Percentiles rank a stretch among this genome's conserved stretches.
Conservation (phyloP, 1,284 basidiomycete species). For the Amylostereum chailletii region DNA sequence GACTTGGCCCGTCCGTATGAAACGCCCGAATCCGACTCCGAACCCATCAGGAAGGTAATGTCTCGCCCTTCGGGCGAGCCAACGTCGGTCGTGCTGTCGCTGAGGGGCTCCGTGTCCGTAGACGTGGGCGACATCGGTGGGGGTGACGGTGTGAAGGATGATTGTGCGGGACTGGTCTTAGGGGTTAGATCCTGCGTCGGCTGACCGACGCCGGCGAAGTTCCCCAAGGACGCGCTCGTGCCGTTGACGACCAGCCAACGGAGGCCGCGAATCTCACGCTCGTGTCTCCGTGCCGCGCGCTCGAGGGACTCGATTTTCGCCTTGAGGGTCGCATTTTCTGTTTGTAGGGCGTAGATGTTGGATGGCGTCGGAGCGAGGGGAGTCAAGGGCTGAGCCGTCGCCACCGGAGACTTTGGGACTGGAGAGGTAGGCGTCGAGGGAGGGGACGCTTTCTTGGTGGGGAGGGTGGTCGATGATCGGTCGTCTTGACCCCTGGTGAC, state of each 20-base stretch:
- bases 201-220: slow-evolving; percentile 11
- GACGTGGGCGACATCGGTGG: background rate
- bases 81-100: slow-evolving; percentile 3
- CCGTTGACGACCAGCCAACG: slow-evolving; percentile 38
- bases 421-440: slow-evolving; percentile 7
- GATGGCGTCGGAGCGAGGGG: slow-evolving; percentile 22
- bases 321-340: slow-evolving; percentile 31
- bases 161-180: background rate
- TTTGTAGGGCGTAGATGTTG: slow-evolving; percentile 28
- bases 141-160: background rate
- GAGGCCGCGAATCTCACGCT: slow-evolving; percentile 38
- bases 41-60: background rate
- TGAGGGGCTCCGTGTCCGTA: slow-evolving; percentile 4
- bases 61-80: background rate
- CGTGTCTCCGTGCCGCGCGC: slow-evolving; percentile 30
- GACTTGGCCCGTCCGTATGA: slow-evolving; percentile 5
- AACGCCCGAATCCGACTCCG: slow-evolving; percentile 9
- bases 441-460: too few species aligned
- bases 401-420: background rate
- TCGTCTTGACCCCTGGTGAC: too few species aligned
- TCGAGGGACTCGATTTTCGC: slow-evolving; percentile 34
- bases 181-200: background rate
- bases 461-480: too few species aligned
- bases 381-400: background rate
- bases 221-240: slow-evolving; percentile 16